Conservation (phyloP, 768 basidiomycete genomes). For the Pholiota conissans region DNA sequence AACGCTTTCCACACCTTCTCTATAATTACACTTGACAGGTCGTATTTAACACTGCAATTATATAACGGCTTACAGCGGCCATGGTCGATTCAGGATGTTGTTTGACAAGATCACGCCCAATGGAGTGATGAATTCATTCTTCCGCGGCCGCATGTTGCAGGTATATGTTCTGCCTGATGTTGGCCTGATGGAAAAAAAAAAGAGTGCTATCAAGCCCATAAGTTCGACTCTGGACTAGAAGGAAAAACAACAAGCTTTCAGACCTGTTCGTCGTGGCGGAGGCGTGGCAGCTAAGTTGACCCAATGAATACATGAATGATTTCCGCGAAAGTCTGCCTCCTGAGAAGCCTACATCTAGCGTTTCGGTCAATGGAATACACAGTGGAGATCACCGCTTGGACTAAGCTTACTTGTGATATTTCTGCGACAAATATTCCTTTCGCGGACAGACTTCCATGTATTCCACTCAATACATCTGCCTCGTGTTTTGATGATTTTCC, state of each 20-base stretch:
- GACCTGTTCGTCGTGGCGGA: neutral
- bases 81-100: constrained; percentile 7
- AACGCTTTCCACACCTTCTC: constrained; percentile 7
- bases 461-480: neutral
- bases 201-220: neutral
- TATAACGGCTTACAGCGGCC: constrained; percentile 12
- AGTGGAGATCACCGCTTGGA: neutral
- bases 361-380: constrained; percentile 1
- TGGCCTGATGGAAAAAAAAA: too few species aligned
- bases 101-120: constrained; percentile 13
- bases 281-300: neutral
- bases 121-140: constrained; percentile 8
- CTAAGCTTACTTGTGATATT: constrained; percentile 5
- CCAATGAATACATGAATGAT: neutral
- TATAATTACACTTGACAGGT: constrained; percentile 18
- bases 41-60: constrained; percentile 3
- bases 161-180: constrained; percentile 4
- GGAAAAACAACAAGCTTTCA: neutral
- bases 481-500: constrained; percentile 4
- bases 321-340: constrained; percentile 7
- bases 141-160: constrained; percentile 19
- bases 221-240: neutral
- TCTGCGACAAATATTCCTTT: neutral
- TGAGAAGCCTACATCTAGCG: neutral
- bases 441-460: neutral